Percentiles rank a stretch among this genome's conserved stretches.
Evolutionary conservation across 257 asterid species (phyloP).

Genomic region (Fraxinus quadrangulata): DNA sequence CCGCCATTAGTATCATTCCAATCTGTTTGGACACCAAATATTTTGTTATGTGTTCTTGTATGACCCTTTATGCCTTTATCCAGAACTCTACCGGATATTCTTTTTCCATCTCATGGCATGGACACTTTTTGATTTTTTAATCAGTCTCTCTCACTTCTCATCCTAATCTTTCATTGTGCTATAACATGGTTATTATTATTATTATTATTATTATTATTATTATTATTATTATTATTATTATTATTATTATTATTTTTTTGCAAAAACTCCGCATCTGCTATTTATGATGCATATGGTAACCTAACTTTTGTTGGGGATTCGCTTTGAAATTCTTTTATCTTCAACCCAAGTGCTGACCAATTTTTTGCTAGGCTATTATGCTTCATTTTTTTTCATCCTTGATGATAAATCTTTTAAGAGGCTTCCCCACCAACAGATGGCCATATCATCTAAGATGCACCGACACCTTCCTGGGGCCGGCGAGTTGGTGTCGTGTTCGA

Average conservation of each 20-base stretch:
- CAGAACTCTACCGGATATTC: not conserved
- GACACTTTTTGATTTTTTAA: not conserved
- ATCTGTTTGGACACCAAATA: not conserved
- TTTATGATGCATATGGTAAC: not conserved
- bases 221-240: too few relatives aligned
- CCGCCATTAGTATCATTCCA: not conserved
- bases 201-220: too few relatives aligned
- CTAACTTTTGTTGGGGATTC: not conserved
- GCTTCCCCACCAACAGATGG: constrained; percentile 23
- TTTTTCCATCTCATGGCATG: not conserved
- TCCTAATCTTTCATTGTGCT: constrained; percentile 1
- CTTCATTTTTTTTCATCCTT: not conserved
- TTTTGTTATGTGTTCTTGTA: not conserved
- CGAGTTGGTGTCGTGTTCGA: too few relatives aligned
- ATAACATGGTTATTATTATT: too few relatives aligned
- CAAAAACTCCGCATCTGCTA: not conserved
- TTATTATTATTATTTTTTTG: not conserved
- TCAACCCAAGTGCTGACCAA: not conserved
- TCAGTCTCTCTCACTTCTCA: not conserved
- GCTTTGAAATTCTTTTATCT: not conserved
- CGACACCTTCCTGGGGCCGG: too few relatives aligned
- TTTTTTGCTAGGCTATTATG: not conserved
- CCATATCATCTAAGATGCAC: too few relatives aligned
- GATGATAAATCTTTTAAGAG: not conserved
- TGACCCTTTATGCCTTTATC: constrained; percentile 8